Conservation (phyloP, 2,329 filamentous ascomycete genomes). For the Metarhizium rileyi region DNA sequence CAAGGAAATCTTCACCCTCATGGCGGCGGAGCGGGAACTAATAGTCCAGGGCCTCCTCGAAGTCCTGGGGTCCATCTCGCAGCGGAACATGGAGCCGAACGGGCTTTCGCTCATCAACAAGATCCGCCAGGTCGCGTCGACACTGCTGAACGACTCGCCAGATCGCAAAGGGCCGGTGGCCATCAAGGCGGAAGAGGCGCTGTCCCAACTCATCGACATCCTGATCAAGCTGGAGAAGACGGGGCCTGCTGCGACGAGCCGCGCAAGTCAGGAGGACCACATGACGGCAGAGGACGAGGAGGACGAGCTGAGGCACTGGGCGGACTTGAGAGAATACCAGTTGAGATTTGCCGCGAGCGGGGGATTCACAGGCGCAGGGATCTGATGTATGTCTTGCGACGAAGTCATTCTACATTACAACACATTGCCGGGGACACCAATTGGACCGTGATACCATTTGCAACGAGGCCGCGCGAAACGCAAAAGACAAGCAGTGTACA, state of each 20-base stretch:
- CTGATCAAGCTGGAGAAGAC: constrained; percentile 64
- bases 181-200: constrained; percentile 56
- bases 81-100: constrained; percentile 74
- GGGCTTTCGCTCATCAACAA: constrained; percentile 63
- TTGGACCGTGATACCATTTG: no score
- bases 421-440: no score
- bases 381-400: constrained; percentile 8
- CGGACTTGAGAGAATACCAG: constrained; percentile 70
- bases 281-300: constrained; percentile 57
- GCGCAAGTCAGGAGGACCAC: constrained; percentile 21
- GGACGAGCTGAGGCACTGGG: constrained; percentile 67
- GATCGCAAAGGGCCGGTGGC: constrained; percentile 42
- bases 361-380: constrained; percentile 32
- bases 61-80: constrained; percentile 67
- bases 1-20: constrained; percentile 47
- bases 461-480: not conserved
- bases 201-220: constrained; percentile 64
- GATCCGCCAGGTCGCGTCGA: constrained; percentile 75
- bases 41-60: constrained; percentile 71
- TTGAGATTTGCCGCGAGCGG: constrained; percentile 58
- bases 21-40: constrained; percentile 67
- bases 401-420: no score
- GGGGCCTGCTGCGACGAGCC: constrained; percentile 25
- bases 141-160: constrained; percentile 53
- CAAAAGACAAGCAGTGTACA: not conserved